These are phyloP conservation scores for Chaetomiaceae sp. DNA, from an alignment of 2,329 filamentous ascomycete genomes.

Conservation along the genomic window DNA sequence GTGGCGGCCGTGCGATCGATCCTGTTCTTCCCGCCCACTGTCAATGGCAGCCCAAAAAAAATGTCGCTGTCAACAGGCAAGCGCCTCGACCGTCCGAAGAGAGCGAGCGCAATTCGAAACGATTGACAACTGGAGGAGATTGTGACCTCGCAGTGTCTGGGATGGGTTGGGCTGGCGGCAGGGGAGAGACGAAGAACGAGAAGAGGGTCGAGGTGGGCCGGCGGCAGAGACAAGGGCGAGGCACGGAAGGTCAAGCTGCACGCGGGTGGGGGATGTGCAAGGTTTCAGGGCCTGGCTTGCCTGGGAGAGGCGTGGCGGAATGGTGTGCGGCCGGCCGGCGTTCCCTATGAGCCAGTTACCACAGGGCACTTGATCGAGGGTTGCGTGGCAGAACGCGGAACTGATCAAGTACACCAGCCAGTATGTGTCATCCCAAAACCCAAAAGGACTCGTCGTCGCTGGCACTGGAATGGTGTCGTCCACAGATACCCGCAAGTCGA, in stretches of 20 bases:
- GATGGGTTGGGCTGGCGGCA: constrained; percentile 13
- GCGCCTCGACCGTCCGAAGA: constrained; percentile 14
- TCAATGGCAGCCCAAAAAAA: background rate
- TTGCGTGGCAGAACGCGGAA: too few species aligned
- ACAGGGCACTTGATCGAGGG: constrained; percentile 16
- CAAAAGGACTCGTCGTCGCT: too few species aligned
- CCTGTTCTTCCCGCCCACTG: constrained; percentile 1
- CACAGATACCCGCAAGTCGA: too few species aligned
- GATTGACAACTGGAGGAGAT: constrained; percentile 12
- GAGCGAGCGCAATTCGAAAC: constrained; percentile 18
- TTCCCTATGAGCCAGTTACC: constrained; percentile 4
- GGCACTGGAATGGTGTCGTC: too few species aligned
- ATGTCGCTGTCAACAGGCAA: constrained; percentile 15
- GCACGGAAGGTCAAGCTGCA: constrained; percentile 23
- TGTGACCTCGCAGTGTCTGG: background rate
- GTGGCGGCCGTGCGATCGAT: background rate
- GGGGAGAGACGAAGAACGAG: constrained; percentile 15
- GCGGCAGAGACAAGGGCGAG: constrained; percentile 17
- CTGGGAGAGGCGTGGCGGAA: constrained; percentile 14
- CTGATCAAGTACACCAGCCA: too few species aligned
- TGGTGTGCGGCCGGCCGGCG: constrained; percentile 18
- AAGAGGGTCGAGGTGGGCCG: constrained; percentile 14
- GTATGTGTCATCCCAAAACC: too few species aligned
- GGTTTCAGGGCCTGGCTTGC: constrained; percentile 26
- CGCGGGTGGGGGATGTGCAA: constrained; percentile 20